Conservation (phyloP, 2,329 filamentous ascomycete species). For the Sporothrix pallida region DNA sequence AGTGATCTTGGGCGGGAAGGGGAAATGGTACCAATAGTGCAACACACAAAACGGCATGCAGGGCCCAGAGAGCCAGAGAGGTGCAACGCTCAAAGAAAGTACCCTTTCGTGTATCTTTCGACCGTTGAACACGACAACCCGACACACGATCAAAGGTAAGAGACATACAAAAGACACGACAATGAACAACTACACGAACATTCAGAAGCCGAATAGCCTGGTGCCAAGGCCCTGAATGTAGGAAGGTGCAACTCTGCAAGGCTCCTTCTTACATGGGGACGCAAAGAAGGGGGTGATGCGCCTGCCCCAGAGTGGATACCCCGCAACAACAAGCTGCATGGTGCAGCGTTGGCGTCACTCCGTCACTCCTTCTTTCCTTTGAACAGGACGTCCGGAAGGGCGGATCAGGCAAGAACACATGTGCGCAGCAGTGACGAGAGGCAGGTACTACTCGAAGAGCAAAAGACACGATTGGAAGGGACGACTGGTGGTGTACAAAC, state of each 20-base stretch:
- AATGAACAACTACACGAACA: background rate
- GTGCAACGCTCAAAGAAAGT: background rate
- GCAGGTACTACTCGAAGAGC: background rate
- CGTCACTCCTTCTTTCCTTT: slow-evolving; percentile 11
- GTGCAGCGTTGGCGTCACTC: slow-evolving; percentile 30
- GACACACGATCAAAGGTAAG: background rate
- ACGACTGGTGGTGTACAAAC: background rate
- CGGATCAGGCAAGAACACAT: slow-evolving; percentile 17
- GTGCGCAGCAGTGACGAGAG: background rate
- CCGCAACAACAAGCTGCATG: slow-evolving; percentile 12
- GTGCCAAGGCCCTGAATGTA: slow-evolving; percentile 23
- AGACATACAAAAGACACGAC: background rate
- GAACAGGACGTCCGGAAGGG: background rate
- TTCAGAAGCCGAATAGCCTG: slow-evolving; percentile 13
- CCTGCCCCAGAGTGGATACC: slow-evolving; percentile 14
- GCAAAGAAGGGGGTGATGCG: background rate
- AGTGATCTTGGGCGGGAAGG: background rate
- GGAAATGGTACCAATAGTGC: background rate
- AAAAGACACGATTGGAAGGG: slow-evolving; percentile 7
- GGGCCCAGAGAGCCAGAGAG: background rate
- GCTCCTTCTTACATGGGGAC: slow-evolving; percentile 26
- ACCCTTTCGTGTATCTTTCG: background rate
- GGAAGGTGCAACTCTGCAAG: slow-evolving; percentile 31
- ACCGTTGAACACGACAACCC: background rate
- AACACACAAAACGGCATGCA: background rate